Evolutionary conservation across 148 eudicot genomes (phyloP).

Genomic region (Rhododendron griersonianum): DNA sequence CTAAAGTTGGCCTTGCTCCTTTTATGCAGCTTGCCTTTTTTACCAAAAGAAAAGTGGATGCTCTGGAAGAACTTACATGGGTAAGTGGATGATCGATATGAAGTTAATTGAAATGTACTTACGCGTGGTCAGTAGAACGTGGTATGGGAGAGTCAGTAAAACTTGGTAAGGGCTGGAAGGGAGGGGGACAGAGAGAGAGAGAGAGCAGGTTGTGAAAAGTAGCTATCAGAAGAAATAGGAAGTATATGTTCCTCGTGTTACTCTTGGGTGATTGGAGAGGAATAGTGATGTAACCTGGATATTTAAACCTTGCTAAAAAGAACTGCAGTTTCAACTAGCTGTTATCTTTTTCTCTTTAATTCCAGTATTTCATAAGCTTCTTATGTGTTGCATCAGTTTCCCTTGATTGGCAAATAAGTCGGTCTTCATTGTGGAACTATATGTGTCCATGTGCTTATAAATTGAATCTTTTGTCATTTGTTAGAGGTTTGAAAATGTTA

Average conservation of each 20-base stretch:
- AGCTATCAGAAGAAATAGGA: neutral
- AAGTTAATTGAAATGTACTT: neutral
- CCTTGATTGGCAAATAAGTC: neutral
- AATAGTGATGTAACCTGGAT: neutral
- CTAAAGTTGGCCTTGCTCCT: neutral
- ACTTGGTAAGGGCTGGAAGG: neutral
- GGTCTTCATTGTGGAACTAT: neutral
- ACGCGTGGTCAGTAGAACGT: neutral
- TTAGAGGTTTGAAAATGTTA: neutral
- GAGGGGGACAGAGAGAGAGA: neutral
- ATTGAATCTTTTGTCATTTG: neutral
- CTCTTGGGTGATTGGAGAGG: neutral
- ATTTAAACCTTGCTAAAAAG: neutral
- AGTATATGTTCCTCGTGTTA: neutral
- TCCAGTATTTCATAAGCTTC: neutral
- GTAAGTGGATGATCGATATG: conserved; percentile 27
- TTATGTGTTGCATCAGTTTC: neutral
- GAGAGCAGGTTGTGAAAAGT: neutral
- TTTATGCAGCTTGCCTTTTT: conserved; percentile 66
- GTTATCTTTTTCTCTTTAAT: neutral
- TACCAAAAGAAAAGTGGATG: conserved; percentile 45
- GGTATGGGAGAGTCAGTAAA: neutral
- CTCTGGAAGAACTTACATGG: conserved; percentile 66
- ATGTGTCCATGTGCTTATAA: neutral
- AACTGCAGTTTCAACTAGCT: neutral